Evolutionary conservation across 805 yeast genomes (phyloP).

Genomic region (Schizosaccharomyces octosporus): DNA sequence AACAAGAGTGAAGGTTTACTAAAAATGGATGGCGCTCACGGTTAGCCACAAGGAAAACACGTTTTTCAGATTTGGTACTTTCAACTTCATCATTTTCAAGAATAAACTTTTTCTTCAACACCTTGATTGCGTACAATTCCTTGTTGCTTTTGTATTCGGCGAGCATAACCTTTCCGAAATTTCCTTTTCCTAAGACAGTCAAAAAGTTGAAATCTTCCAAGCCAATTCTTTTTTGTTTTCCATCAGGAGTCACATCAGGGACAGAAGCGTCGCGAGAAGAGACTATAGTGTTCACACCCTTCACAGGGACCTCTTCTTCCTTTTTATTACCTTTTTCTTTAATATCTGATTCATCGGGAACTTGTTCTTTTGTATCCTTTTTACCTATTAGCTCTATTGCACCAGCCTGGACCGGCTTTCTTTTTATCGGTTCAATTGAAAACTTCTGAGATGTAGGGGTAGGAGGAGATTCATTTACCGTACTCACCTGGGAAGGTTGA

Average conservation of each 20-base stretch:
- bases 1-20: constrained; percentile 74
- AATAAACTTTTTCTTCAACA: constrained; percentile 82
- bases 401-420: constrained; percentile 4
- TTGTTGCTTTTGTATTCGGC: constrained; percentile 75
- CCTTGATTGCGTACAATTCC: constrained; percentile 81
- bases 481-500: not conserved
- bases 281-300: not conserved
- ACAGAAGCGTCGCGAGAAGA: not conserved
- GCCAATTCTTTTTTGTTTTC: constrained; percentile 24
- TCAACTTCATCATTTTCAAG: constrained; percentile 91
- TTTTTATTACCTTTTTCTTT: too few relatives aligned
- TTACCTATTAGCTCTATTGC: not conserved
- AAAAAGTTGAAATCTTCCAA: constrained; percentile 82
- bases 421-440: constrained; percentile 11
- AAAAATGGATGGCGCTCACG: constrained; percentile 80
- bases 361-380: too few relatives aligned
- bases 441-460: constrained; percentile 6
- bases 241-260: not conserved
- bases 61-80: constrained; percentile 79
- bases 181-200: constrained; percentile 93
- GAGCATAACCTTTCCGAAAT: constrained; percentile 92
- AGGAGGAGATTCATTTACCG: constrained; percentile 3
- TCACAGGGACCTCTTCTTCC: too few relatives aligned
- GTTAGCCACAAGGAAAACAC: constrained; percentile 66
- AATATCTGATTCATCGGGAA: too few relatives aligned